Conservation (phyloP, 1,139 yeast genomes). For the Saccharomycopsis crataegensis region DNA sequence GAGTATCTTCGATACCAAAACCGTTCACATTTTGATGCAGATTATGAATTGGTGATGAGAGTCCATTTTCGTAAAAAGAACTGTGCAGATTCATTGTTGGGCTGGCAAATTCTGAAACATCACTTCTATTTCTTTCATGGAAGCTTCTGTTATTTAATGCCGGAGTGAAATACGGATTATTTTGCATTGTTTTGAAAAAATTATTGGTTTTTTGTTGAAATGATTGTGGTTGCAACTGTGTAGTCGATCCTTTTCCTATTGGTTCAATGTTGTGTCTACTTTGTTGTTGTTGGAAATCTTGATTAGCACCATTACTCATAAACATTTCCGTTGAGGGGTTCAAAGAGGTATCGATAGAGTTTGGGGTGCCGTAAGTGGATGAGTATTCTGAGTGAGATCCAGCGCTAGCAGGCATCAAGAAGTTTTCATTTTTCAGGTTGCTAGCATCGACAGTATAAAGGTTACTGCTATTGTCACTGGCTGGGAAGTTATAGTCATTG, state of each 20-base stretch:
- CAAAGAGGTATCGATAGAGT: conserved; percentile 11
- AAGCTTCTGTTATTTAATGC: background rate
- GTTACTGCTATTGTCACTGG: no score
- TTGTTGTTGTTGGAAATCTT: background rate
- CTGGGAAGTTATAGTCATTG: background rate
- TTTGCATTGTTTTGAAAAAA: background rate
- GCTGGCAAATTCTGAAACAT: conserved; percentile 17
- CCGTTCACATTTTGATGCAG: background rate
- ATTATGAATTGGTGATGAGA: background rate
- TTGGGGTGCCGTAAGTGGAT: conserved; percentile 10
- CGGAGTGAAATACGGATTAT: conserved; percentile 4
- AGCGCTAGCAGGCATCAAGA: conserved; percentile 3
- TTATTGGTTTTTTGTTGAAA: background rate
- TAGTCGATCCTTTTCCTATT: background rate
- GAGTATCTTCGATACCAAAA: background rate
- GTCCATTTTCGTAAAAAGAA: conserved; percentile 1
- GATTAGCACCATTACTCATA: conserved; percentile 1
- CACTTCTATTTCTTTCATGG: conserved; percentile 19
- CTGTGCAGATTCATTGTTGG: conserved; percentile 9
- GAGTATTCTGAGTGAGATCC: conserved; percentile 18
- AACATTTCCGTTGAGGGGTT: conserved; percentile 8
- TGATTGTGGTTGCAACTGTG: background rate
- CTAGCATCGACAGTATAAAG: background rate
- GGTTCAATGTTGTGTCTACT: background rate
- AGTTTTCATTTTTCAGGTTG: background rate